Evolutionary conservation across 1,139 yeast genomes (phyloP).

Genomic region (Tardiomyces depauwii): DNA sequence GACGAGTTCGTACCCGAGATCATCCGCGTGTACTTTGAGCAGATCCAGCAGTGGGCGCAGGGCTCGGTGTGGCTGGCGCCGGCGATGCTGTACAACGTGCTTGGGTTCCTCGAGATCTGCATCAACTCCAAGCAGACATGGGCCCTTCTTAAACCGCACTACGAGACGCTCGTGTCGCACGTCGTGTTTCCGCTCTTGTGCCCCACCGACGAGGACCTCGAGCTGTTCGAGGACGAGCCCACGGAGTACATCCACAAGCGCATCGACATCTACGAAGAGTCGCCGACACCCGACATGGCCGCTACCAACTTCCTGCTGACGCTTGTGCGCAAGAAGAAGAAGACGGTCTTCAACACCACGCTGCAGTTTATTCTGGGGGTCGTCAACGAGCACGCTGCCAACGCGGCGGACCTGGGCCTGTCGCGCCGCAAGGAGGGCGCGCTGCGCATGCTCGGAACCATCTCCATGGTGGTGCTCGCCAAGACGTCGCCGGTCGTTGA

Average conservation of each 20-base stretch:
- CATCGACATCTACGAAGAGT: slow-evolving; percentile 63
- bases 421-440: slow-evolving; percentile 76
- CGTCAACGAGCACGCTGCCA: slow-evolving; percentile 32
- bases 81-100: slow-evolving; percentile 53
- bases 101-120: slow-evolving; percentile 62
- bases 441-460: slow-evolving; percentile 63
- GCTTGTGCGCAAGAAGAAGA: slow-evolving; percentile 50
- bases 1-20: slow-evolving; percentile 62
- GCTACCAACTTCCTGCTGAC: slow-evolving; percentile 69
- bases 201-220: slow-evolving; percentile 60
- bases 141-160: slow-evolving; percentile 59
- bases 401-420: slow-evolving; percentile 37
- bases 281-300: slow-evolving; percentile 69
- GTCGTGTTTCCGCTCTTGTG: slow-evolving; percentile 71
- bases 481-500: slow-evolving; percentile 47
- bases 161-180: slow-evolving; percentile 52
- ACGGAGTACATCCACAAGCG: slow-evolving; percentile 78
- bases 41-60: slow-evolving; percentile 65
- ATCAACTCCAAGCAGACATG: slow-evolving; percentile 60
- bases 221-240: slow-evolving; percentile 79
- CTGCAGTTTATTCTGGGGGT: slow-evolving; percentile 54
- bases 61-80: slow-evolving; percentile 58
- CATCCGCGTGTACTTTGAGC: slow-evolving; percentile 48
- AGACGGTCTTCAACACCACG: slow-evolving; percentile 50
- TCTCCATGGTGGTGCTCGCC: slow-evolving; percentile 47